These are phyloP conservation scores for Rosellinia necatrix DNA, from an alignment of 2,329 filamentous ascomycete species.

Conservation along the genomic window DNA sequence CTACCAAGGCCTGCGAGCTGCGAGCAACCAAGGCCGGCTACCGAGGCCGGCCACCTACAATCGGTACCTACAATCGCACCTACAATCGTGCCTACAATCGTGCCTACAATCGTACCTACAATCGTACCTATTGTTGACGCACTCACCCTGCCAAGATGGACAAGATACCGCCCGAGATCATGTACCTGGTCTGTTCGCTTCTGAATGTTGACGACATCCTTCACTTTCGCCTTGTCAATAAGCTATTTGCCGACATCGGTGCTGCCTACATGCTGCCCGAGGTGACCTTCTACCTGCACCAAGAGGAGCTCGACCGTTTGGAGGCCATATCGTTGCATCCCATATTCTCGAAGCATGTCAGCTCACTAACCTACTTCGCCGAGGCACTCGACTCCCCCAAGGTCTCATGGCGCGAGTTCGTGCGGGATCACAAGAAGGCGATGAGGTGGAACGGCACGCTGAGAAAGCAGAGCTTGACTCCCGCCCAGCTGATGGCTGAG, in stretches of 20 bases:
- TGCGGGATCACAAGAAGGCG: slow-evolving; percentile 16
- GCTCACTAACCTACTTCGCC: slow-evolving; percentile 34
- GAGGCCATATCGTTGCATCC: slow-evolving; percentile 33
- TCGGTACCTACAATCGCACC: no score
- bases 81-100: no score
- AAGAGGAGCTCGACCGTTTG: slow-evolving; percentile 34
- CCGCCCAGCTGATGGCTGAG: slow-evolving; percentile 18
- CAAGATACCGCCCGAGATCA: slow-evolving; percentile 33
- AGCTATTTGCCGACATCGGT: slow-evolving; percentile 32
- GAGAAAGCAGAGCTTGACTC: slow-evolving; percentile 13
- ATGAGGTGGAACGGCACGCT: slow-evolving; percentile 21
- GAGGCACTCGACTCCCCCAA: slow-evolving; percentile 26
- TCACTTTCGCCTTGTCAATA: slow-evolving; percentile 36
- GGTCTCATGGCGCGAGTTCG: slow-evolving; percentile 26
- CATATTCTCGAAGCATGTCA: slow-evolving; percentile 33
- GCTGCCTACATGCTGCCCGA: slow-evolving; percentile 48
- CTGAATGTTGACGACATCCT: slow-evolving; percentile 33
- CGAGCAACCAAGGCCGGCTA: no score
- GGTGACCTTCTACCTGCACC: slow-evolving; percentile 36
- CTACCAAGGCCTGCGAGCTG: no score
- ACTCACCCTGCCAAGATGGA: slow-evolving; percentile 23
- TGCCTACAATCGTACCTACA: no score
- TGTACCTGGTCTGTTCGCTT: slow-evolving; percentile 36
- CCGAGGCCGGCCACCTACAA: no score
- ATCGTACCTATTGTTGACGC: no score